These are phyloP conservation scores for Pseudoscleropodium purum DNA, from an alignment of 225 moss, liverwort and hornwort genomes.

Conservation along the genomic window DNA sequence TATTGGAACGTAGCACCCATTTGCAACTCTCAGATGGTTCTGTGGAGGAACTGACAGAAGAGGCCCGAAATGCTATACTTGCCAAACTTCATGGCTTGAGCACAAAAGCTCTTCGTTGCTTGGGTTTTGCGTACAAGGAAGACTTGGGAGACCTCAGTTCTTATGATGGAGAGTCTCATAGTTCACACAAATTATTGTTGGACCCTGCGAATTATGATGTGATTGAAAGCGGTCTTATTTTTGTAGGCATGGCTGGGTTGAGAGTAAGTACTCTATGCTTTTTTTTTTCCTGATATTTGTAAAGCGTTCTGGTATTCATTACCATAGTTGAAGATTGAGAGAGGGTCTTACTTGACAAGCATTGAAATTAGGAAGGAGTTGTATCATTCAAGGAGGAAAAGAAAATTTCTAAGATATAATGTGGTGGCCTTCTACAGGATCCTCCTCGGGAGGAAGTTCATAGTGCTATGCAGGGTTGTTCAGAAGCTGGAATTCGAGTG, in stretches of 20 bases:
- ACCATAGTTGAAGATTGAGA: not conserved
- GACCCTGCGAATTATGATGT: conserved; percentile 61
- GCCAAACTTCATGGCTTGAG: conserved; percentile 52
- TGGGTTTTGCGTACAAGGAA: conserved; percentile 79
- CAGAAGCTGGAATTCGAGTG: conserved; percentile 84
- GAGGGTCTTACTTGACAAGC: not conserved
- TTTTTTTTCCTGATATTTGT: not conserved
- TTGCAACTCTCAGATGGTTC: conserved; percentile 57
- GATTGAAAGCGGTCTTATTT: conserved; percentile 71
- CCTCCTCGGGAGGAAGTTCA: conserved; percentile 79
- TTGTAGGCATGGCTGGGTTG: conserved; percentile 77
- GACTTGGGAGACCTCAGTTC: conserved; percentile 52
- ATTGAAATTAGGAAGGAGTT: not conserved
- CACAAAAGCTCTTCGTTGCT: conserved; percentile 65
- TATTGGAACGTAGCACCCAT: conserved; percentile 62
- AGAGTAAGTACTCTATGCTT: conserved; percentile 35
- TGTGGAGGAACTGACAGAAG: conserved; percentile 62
- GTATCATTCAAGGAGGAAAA: not conserved
- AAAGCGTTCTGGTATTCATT: not conserved
- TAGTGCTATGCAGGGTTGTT: conserved; percentile 67
- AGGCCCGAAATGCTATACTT: conserved; percentile 31
- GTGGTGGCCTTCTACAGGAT: conserved; percentile 38
- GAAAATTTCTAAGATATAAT: not conserved
- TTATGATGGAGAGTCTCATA: conserved; percentile 70
- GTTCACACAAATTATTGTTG: conserved; percentile 45